These are phyloP conservation scores for Raffaelea ambrosiae DNA, from an alignment of 2,329 filamentous ascomycete species.

Conservation along the genomic window DNA sequence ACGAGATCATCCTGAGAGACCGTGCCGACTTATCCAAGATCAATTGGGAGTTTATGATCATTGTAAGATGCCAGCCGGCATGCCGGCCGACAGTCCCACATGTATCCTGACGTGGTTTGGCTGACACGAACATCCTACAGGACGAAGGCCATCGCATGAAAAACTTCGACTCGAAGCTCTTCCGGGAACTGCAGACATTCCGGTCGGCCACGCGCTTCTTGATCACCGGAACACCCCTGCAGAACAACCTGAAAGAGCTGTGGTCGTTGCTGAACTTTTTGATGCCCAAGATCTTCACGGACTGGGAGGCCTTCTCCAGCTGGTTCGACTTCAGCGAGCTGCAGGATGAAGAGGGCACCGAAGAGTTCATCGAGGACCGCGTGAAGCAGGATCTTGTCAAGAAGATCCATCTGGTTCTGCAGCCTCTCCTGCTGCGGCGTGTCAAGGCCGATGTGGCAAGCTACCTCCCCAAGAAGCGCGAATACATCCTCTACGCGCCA, in stretches of 20 bases:
- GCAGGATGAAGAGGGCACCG: constrained; percentile 70
- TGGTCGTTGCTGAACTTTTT: constrained; percentile 95
- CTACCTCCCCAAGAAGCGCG: constrained; percentile 87
- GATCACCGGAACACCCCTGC: constrained; percentile 89
- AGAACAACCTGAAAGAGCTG: constrained; percentile 90
- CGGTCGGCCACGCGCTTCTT: constrained; percentile 83
- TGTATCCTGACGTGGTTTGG: neutral
- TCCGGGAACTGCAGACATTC: constrained; percentile 81
- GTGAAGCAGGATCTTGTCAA: constrained; percentile 70
- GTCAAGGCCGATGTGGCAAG: constrained; percentile 91
- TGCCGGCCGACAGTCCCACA: too few species aligned
- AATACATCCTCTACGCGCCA: constrained; percentile 91
- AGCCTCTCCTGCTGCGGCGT: constrained; percentile 78
- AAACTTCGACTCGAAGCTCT: constrained; percentile 88
- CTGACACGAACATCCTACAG: constrained; percentile 32
- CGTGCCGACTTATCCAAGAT: constrained; percentile 72
- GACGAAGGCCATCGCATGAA: constrained; percentile 97
- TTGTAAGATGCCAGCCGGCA: constrained; percentile 41
- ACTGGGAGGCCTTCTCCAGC: constrained; percentile 83
- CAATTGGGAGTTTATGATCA: constrained; percentile 96
- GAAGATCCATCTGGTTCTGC: constrained; percentile 90
- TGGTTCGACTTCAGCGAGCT: constrained; percentile 98
- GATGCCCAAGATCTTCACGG: constrained; percentile 84
- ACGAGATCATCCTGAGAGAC: constrained; percentile 93
- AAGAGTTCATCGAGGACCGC: constrained; percentile 71